Base-by-base conservation (phyloP, 805 yeast species). In the Clavispora fructus region DNA sequence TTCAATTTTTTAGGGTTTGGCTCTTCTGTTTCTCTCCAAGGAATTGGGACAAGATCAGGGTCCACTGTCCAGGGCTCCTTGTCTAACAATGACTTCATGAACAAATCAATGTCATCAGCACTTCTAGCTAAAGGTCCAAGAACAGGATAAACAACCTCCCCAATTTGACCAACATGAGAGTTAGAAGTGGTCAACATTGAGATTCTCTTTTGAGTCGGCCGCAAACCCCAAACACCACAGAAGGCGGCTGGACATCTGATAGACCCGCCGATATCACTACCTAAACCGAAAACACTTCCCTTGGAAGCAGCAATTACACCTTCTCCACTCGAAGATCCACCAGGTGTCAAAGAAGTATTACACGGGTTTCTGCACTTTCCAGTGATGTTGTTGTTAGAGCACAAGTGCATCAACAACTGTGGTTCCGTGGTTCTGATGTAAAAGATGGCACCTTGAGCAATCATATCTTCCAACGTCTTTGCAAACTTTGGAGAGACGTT, bases 251-350 rank as follows among this genome's bases (percentile, higher is more conserved):
- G 57, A 19, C 51, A 42, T 23, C 57, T 43, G 38, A 54, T 51
- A 32, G 56, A 52, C 12, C 57, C 57, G 3, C 57, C 57, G 17
- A 54, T 54, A 33, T 54, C 57, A 35, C 55, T 50, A 5, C 57
- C 57, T 38, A 54, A 39, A 3, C 57, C 57, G 25, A 54, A 53
- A 19, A 50, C 56, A 28, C 53, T 46, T 30, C 57, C 57, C 23
- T 51, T 51, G 49, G 52, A 48, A 12, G 57, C 56, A 7, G 55
- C 54, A 39, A 54, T 47, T 5, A 53, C 57, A 32, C 57, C 57
- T 28, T 54, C 57, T 7, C 57, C 57, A 32, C 51, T 46, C 4
- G 56, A 52, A 6, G 57, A 54, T 2, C 57, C 57, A 4, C 57
- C 56, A 1, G 56, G 54, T 8, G 45, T 52, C 39, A 54, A 45